Evolutionary conservation across 164 flowering plant species (phyloP), one percentile per base, ranked within the genome.

Genomic region (Tetracentron sinense): DNA sequence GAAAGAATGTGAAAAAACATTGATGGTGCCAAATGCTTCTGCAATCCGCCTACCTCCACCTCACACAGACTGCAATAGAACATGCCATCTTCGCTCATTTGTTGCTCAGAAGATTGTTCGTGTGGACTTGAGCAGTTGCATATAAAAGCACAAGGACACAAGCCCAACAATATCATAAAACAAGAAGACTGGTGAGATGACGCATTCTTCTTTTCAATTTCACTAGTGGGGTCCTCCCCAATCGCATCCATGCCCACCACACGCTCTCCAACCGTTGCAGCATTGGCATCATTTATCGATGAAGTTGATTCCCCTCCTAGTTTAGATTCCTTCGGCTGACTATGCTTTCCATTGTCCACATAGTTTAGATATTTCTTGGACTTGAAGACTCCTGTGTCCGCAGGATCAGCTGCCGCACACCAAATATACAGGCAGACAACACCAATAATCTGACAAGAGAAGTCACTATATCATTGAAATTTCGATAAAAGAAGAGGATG

Each of bases 1-100:
- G 23, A 56, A 44, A 55, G 21, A 6, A 29, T 44, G 30, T 19
- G 30, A 52, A 12, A 38, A 27, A 27, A 8, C 44, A 16, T 16
- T 14, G 15, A n/a, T 2, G 38, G 21, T 25, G 20, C 47, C 55
- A 38, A 64, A 44, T 29, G 20, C n/a, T 19, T 47, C 15, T 17
- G 64, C 84, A 29, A n/a, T n/a, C n/a, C n/a, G n/a, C n/a, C n/a
- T 66, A 91, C 99, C 97, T 91, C 97, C 64, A 89, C 97, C 78
- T 94, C 84, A 66, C 99, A 94, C 71, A 91, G 78, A 74, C 93
- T 91, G 79, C 99, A 94, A 65, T 88, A 94, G 68, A 91, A 94
- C 97, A 91, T 85, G 75, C 96, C 99, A 68, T 91, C 99, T 74
- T 94, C 99, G 61, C 96, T 89, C 71, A 60, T 72, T 51, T 86